Base-by-base conservation (phyloP, 352 stramenopile genomes). In the Pythium coloratum region DNA sequence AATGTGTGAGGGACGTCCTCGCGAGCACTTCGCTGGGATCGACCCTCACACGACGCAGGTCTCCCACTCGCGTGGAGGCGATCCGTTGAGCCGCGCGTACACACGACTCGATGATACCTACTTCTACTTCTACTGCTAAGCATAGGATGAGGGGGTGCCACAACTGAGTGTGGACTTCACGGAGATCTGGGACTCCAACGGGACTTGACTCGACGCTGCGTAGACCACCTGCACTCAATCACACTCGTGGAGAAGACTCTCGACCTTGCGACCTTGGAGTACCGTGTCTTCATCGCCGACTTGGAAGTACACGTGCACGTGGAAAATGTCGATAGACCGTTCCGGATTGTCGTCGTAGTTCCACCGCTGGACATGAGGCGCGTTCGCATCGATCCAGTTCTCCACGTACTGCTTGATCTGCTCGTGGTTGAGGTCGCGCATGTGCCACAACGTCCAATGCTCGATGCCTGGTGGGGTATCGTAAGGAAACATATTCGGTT, bases 401-500 rank as follows among this genome's bases (percentile, higher is more conserved):
- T 94, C 85, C 71, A 95, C 86, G 69, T 93, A 95, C 72, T 94
- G 82, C 66, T 95, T 92, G 67, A 95, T 87, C 63, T 94, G 82
- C 55, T 87, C 76, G 66, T 94, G 85, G 58, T 72, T 79, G 42
- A 95, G 69, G 38, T 95, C 86, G 53, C 86, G 77, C 14, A 89
- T 58, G 69, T 93, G 86, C 88, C 88, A 95, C 70, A 95, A 65
- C 64, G 88, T 95, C 85, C 85, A 95, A 74, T 95, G 88, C 71
- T 94, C 86, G 67, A 95, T 95, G 71, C 86, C 88, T 84, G 80
- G 76, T 63, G 88, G 88, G 51, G 88, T 95, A 69, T 90, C 76
- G 86, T 95, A 95, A 30, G 88, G 88, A 86, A 95, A 95, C 88
- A 95, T 95, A 58, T 95, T 95, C 42, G 88, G 88, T 67, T 95